Percentiles rank a stretch among this genome's conserved stretches.
Conservation (phyloP, 2,329 filamentous ascomycete genomes). For the Akanthomyces muscarius region DNA sequence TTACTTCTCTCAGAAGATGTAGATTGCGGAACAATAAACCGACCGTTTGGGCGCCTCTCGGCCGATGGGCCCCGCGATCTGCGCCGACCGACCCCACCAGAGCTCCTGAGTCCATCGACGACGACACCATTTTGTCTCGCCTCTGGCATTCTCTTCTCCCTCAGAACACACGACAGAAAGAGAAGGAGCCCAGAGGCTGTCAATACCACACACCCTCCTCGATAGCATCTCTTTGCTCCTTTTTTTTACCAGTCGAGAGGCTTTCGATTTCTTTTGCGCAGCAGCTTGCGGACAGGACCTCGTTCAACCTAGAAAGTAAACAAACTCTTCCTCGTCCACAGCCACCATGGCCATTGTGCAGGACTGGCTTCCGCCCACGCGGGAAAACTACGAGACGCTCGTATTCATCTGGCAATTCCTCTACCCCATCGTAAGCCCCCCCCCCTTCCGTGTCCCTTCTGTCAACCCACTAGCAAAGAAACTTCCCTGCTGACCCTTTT, state of each 20-base stretch:
- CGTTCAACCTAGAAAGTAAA: not conserved
- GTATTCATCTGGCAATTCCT: slow-evolving; percentile 49
- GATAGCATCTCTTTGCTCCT: too few species aligned
- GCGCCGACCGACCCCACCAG: not conserved
- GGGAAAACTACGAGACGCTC: slow-evolving; percentile 53
- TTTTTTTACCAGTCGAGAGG: too few species aligned
- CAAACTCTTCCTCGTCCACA: not conserved
- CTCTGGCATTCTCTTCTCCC: not conserved
- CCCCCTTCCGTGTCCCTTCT: not conserved
- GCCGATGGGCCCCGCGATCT: slow-evolving; percentile 5
- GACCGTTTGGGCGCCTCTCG: not conserved
- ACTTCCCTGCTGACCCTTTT: not conserved
- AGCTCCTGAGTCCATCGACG: slow-evolving; percentile 11
- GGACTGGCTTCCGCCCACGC: slow-evolving; percentile 55
- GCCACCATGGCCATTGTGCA: slow-evolving; percentile 44
- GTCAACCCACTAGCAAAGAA: slow-evolving; percentile 12
- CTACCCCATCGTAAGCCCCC: slow-evolving; percentile 47
- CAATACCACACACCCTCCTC: too few species aligned
- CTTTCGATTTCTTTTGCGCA: not conserved
- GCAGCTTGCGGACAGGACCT: too few species aligned
- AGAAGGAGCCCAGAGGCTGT: too few species aligned
- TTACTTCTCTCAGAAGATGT: too few species aligned
- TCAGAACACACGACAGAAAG: not conserved
- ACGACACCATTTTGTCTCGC: not conserved
- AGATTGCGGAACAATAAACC: too few species aligned